Percentiles rank a stretch among this genome's conserved stretches.
Evolutionary conservation across 768 basidiomycete species (phyloP).

Genomic region (Omphalotus guepiniiformis): DNA sequence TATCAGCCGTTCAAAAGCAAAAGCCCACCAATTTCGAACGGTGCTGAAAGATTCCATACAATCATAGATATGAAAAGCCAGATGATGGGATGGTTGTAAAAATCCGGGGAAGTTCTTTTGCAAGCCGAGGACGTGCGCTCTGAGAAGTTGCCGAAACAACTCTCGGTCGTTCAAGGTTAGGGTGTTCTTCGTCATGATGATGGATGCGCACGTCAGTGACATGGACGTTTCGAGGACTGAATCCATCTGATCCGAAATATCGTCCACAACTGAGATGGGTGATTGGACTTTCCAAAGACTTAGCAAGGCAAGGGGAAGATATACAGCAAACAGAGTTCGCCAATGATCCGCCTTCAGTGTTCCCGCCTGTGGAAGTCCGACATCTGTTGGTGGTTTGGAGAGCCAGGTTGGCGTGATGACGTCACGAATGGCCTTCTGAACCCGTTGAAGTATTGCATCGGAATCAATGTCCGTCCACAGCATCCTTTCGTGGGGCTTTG

Average conservation of each 20-base stretch:
- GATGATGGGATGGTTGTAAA: conserved; percentile 7
- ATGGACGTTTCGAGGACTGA: conserved; percentile 3
- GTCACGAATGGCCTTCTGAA: background rate
- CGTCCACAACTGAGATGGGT: background rate
- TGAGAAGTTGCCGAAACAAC: background rate
- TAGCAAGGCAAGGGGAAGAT: conserved; percentile 20
- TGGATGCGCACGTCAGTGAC: background rate
- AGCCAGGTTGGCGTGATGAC: conserved; percentile 9
- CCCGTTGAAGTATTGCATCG: background rate
- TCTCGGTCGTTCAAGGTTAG: background rate
- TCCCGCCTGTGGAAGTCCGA: conserved; percentile 14
- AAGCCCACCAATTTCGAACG: conserved; percentile 21
- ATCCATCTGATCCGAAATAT: background rate
- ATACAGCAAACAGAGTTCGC: conserved; percentile 10
- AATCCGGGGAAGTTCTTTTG: conserved; percentile 7
- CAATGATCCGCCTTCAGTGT: conserved; percentile 25
- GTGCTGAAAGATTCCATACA: conserved; percentile 10
- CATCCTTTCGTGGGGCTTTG: background rate
- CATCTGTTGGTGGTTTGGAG: conserved; percentile 7
- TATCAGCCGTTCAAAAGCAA: conserved; percentile 21
- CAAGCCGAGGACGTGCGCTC: conserved; percentile 8
- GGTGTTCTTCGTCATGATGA: conserved; percentile 2
- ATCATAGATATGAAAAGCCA: conserved; percentile 14
- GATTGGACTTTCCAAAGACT: conserved; percentile 14
- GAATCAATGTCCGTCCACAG: background rate